Base-by-base conservation (phyloP, 2,329 filamentous ascomycete genomes). In the Beauveria australis region DNA sequence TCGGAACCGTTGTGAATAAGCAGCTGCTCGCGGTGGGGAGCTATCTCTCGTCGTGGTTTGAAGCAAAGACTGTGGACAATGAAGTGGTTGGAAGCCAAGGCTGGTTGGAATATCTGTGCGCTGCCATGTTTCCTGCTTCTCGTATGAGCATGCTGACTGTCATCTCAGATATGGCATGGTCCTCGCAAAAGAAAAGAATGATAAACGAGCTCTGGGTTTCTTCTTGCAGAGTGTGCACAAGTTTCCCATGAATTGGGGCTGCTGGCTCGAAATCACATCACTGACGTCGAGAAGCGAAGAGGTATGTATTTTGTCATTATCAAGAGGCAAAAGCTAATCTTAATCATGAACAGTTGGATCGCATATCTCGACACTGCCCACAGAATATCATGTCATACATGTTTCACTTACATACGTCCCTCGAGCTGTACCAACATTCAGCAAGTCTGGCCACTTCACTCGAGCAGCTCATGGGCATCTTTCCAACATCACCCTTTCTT, bases 161-260 rank as follows among this genome's bases (percentile, higher is more conserved):
- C 1, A 18, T 51, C 9, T 18, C 59, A 85, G 82, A 18, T 97
- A 97, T 69, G 94, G 92, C 10, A 89, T 97, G 75, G 86, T 97
- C 16, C 79, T 97, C 19, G 84, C 91, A 41, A 96, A 92, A 73
- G 89, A 92, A 63, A 96, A 96, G 74, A 97, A 94, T 67, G 92
- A 96, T 66, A 82, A 87, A 49, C 82, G 89, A 63, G 94, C 94
- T 1, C 87, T 93, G 73, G 85, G 89, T 64, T 96, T 89, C 81
- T 81, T 99, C n/a, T 79, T 97, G 56, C 83, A 86, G 64, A 96
- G 92, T 69, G 90, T 97, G 10, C 89, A 95, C 71, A 78, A 91
- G 46, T 96, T 92, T 68, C 90, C 92, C 1, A 96, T 92, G 83
- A 96, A 97, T 70, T 99, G 94, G 94, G 91, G 92, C 8, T 92